Conservation (phyloP, 1,284 basidiomycete species). For the Naganishia cerealis region DNA sequence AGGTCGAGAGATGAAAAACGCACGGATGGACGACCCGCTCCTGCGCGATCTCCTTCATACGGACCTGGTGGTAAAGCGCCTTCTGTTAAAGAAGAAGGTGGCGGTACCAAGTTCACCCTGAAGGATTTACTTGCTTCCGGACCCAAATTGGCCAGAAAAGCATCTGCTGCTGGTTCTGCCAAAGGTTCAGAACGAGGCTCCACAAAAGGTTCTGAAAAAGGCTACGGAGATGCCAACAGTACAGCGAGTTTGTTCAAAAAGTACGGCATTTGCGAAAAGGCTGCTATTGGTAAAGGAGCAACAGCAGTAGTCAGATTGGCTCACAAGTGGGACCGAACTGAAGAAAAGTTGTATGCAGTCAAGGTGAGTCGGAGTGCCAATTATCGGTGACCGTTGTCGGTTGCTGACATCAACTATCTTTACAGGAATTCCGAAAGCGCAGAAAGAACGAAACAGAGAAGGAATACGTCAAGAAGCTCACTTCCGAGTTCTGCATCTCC, state of each 20-base stretch:
- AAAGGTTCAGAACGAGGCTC: conserved; percentile 56
- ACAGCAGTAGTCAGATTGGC: conserved; percentile 94
- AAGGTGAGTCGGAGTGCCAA: conserved; percentile 64
- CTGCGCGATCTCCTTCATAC: conserved; percentile 24
- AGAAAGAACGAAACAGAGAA: conserved; percentile 98
- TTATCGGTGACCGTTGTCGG: not conserved
- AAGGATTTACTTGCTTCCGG: conserved; percentile 70
- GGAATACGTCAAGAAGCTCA: conserved; percentile 99
- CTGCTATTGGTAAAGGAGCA: conserved; percentile 95
- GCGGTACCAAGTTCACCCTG: conserved; percentile 72
- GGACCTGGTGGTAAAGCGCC: conserved; percentile 26
- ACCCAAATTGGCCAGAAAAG: conserved; percentile 70
- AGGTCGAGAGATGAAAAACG: conserved; percentile 25
- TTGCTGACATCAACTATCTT: conserved; percentile 9
- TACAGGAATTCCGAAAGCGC: conserved; percentile 91
- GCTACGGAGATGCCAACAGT: conserved; percentile 44
- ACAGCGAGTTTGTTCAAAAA: conserved; percentile 69
- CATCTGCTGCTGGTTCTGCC: conserved; percentile 66
- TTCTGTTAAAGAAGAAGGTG: conserved; percentile 42
- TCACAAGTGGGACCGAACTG: conserved; percentile 95
- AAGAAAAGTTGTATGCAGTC: conserved; percentile 98
- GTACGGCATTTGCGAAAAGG: conserved; percentile 95
- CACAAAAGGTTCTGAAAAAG: conserved; percentile 48
- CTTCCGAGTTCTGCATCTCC: conserved; percentile 97
- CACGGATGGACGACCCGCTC: conserved; percentile 6